These are phyloP conservation scores for Umbelopsis ramanniana DNA, from an alignment of 192 early-diverging fungal genomes.

Conservation along the genomic window DNA sequence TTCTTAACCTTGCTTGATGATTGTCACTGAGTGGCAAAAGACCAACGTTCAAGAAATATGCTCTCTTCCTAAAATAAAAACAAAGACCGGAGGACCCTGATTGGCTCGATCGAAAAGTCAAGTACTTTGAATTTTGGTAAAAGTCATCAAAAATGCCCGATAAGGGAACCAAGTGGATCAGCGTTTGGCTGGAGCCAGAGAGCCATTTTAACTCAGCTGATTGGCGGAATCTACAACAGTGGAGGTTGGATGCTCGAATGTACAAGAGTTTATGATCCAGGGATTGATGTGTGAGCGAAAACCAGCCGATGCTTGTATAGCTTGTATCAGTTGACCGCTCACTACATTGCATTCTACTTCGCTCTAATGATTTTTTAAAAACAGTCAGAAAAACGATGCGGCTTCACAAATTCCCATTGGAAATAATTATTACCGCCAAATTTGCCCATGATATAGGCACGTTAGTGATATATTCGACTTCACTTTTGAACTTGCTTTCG, in stretches of 20 bases:
- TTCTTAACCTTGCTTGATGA: not conserved
- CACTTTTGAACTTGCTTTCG: not conserved
- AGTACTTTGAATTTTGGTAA: not conserved
- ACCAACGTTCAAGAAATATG: not conserved
- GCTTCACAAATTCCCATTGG: not conserved
- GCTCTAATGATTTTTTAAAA: not conserved
- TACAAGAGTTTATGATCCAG: conserved; percentile 3
- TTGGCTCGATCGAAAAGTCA: conserved; percentile 18
- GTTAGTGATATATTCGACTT: not conserved
- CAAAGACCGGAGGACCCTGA: not conserved
- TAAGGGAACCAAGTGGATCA: conserved; percentile 7
- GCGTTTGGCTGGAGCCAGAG: not conserved
- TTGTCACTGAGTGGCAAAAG: conserved; percentile 6
- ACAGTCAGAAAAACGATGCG: not conserved
- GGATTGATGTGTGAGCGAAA: not conserved
- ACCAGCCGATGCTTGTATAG: not conserved
- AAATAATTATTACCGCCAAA: not conserved
- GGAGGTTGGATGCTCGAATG: not conserved
- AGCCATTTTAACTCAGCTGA: not conserved
- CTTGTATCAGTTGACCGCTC: not conserved
- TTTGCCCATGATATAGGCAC: conserved; percentile 3
- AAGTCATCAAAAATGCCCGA: conserved; percentile 5
- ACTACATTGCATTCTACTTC: not conserved
- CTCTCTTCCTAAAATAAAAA: not conserved
- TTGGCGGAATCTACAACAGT: not conserved